Evolutionary conservation across 2,329 filamentous ascomycete genomes (phyloP).

Genomic region (Hypoxylon sp.): DNA sequence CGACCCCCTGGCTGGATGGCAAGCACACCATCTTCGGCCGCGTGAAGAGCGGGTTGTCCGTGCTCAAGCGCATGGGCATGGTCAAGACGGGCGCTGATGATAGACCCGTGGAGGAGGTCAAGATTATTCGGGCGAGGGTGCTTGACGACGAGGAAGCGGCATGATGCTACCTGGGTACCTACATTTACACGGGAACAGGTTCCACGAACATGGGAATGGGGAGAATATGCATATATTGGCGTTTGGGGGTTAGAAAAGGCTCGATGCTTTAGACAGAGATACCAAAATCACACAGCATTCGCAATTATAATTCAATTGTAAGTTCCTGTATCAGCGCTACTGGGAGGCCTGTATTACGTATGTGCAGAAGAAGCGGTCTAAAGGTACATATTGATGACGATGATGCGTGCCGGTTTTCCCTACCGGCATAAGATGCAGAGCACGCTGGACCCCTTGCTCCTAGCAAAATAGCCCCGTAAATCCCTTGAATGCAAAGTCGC

Average conservation of each 20-base stretch:
- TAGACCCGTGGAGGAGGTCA: constrained; percentile 84
- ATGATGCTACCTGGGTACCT: neutral
- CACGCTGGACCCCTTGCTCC: constrained; percentile 37
- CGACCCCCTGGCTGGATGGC: constrained; percentile 95
- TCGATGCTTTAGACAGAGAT: constrained; percentile 29
- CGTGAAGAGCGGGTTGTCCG: constrained; percentile 84
- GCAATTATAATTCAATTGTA: constrained; percentile 27
- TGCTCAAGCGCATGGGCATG: constrained; percentile 89
- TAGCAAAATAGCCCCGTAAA: constrained; percentile 44
- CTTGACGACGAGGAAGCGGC: constrained; percentile 66
- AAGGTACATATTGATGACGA: constrained; percentile 43
- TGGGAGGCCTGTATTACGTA: constrained; percentile 40
- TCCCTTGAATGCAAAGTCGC: constrained; percentile 49
- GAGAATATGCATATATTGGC: constrained; percentile 39
- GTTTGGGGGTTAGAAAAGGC: constrained; percentile 39
- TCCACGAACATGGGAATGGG: neutral
- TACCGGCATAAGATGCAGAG: constrained; percentile 46
- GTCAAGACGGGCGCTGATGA: constrained; percentile 89
- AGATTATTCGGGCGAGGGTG: constrained; percentile 80
- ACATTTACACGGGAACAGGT: neutral
- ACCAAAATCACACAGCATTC: constrained; percentile 34
- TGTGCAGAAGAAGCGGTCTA: constrained; percentile 46
- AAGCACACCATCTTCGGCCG: constrained; percentile 98
- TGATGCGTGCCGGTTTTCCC: constrained; percentile 40
- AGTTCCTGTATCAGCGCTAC: constrained; percentile 22